A percentile compares a stretch with the other conserved stretches of the same genome.
Evolutionary conservation across 2,329 filamentous ascomycete species (phyloP).

Genomic region (Trichoderma brevicompactum): DNA sequence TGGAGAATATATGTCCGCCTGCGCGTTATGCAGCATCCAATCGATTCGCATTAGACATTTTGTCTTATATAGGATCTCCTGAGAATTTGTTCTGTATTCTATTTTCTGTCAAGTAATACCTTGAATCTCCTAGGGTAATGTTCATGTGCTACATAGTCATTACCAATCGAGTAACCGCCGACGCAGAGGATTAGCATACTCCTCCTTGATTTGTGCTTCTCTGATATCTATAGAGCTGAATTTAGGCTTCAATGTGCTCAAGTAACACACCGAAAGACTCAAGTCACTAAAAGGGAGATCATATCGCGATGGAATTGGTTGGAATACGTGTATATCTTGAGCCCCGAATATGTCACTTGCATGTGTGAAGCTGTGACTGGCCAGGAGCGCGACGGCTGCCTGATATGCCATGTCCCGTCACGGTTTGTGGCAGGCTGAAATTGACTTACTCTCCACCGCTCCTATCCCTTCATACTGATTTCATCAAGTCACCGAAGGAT

Average conservation of each 20-base stretch:
- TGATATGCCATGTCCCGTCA: neutral
- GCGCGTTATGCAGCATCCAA: too few species aligned
- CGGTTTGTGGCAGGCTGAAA: slow-evolving; percentile 1
- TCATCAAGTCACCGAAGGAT: neutral
- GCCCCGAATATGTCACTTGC: neutral
- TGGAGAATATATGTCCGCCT: too few species aligned
- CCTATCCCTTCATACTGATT: too few species aligned
- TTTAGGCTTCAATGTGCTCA: neutral
- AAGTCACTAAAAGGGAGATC: too few species aligned
- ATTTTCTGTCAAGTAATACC: neutral
- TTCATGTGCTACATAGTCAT: neutral
- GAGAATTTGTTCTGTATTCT: neutral
- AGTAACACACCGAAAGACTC: neutral
- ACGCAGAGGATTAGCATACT: neutral
- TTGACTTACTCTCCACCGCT: neutral
- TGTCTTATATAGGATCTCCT: too few species aligned
- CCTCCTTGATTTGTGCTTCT: neutral
- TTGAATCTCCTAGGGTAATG: too few species aligned
- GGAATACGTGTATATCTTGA: neutral
- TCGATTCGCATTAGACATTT: too few species aligned
- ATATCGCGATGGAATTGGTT: neutral
- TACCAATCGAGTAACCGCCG: neutral
- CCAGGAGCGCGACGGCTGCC: neutral
- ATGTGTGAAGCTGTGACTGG: neutral
- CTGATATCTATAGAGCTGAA: neutral